Base-by-base conservation (phyloP, 305 asterid genomes). In the Solanum hybrid region DNA sequence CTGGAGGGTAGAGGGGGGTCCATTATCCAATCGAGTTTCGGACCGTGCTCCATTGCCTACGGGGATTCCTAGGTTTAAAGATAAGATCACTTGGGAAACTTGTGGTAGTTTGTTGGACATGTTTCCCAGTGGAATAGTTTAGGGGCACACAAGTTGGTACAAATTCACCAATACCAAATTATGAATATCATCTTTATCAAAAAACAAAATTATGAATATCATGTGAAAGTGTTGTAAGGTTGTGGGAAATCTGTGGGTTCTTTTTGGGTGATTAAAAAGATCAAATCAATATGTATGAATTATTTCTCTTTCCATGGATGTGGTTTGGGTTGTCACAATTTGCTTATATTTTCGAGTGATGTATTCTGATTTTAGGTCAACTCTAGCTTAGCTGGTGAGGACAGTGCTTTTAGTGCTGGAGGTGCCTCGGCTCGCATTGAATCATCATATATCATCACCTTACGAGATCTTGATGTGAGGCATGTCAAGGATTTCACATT, bases 391-490 rank as follows among this genome's bases (percentile, higher is more conserved):
- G 97, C 92, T 91, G 96, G 96, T 42, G 98, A 95, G 93, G 98
- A 96, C 88, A 94, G 85, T 90, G 90, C 96, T 90, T 92, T 90
- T 77, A 91, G 91, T 91, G 88, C 95, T 51, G 97, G 98, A 90
- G 92, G 94, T 38, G 95, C 92, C 90, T 96, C 97, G 91, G 94
- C 98, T 92, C 96, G 97, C 89, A 93, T 97, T 89, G 99, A 96
- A 90, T 97, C 98, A 84, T 96, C 99, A 72, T 96, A 95, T 89
- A 89, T 93, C 89, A 91, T 96, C 92, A 95, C 93, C 88, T 91
- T 97, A 89, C 95, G 98, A 78, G 98, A 96, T 94, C 96, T 97
- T 92, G 98, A 95, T 88, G 95, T 97, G 98, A 97, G 95, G 94
- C 99, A 97, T 87, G 95, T 97, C 45, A 96, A 96, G 91, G 99